A percentile compares a stretch with the other conserved stretches of the same genome.
Conservation (phyloP, 116 monocot genomes). For the Dioscorea cayenensis region DNA sequence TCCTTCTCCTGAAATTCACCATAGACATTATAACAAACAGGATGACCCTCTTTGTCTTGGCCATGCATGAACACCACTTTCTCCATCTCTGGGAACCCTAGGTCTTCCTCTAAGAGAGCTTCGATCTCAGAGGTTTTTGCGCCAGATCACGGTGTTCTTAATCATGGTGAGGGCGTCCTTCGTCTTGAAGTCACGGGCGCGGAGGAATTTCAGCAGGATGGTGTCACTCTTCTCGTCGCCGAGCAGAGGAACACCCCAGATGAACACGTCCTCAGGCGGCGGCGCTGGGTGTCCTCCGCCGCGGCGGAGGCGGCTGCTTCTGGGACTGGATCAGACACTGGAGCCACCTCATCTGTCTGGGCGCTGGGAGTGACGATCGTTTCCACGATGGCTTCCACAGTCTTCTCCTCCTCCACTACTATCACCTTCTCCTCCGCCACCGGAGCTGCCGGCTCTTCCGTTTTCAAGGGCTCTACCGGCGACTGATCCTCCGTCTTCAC, state of each 20-base stretch:
- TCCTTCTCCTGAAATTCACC: conserved; percentile 71
- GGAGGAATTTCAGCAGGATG: conserved; percentile 69
- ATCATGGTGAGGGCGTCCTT: conserved; percentile 66
- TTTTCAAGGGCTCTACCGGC: background rate
- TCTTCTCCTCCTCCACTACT: conserved; percentile 9
- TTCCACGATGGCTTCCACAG: conserved; percentile 32
- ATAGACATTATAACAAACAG: conserved; percentile 75
- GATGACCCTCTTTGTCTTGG: conserved; percentile 45
- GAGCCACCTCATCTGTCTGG: background rate
- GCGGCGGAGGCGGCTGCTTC: background rate
- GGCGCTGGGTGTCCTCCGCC: background rate
- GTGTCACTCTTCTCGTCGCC: conserved; percentile 64
- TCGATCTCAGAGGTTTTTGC: conserved; percentile 53
- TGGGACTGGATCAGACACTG: background rate
- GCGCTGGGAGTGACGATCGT: conserved; percentile 9
- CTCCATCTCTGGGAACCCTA: conserved; percentile 47
- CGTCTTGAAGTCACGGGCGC: conserved; percentile 61
- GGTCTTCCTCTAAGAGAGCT: conserved; percentile 47
- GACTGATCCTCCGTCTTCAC: background rate
- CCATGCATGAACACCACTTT: conserved; percentile 67
- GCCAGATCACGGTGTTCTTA: conserved; percentile 45
- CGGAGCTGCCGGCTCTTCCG: background rate
- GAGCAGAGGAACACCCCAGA: conserved; percentile 66
- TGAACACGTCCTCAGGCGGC: conserved; percentile 23
- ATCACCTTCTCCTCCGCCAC: background rate